Evolutionary conservation across 768 basidiomycete genomes (phyloP), one percentile per base, ranked within the genome.

Genomic region (Tricholoma saponaceum): DNA sequence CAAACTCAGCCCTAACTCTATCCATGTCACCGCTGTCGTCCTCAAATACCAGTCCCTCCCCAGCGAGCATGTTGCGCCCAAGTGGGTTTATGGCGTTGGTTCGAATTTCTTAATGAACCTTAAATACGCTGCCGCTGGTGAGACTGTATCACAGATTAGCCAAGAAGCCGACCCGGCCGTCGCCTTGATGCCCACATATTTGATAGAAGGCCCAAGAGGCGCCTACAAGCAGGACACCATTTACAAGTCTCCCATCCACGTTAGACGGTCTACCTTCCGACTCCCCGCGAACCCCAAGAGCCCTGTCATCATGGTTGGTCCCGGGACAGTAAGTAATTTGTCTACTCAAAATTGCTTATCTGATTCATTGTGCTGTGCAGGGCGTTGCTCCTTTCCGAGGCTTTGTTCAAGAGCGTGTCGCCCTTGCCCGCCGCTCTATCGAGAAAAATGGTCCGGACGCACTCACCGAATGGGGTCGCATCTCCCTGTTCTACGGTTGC

Each of bases 351-450:
- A 13, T 30, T 43, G 59, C 47, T 46, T 60, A 62, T 63, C 47
- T 39, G 50, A 20, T 43, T 39, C 60, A 28, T 18, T 16, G 26
- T 23, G 51, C 44, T 47, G 41, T 58, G 13, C 57, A 96, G 94
- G 97, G 97, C 78, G 95, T 99, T 56, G 97, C 97, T 47, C 97
- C 97, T 8, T 99, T 99, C 92, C 91, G 97, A 60, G 97, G 96
- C 2, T 99, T 99, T 73, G 83, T 98, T 8, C 97, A 99, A 74
- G 97, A 99, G 71, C 92, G 97, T 63, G 89, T 99, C 43, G 95
- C 95, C 9, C 86, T 98, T 30, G 97, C 95, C 12, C 90, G 92
- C 60, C 93, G 94, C 59, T 91, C 95, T 0, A 81, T 95, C 55
- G 95, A 95, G 66, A 98, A 98, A 83, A 95, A 95, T 66, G 96